Base-by-base conservation (phyloP, 768 basidiomycete genomes). In the Pseudohyphozyma bogoriensis region DNA sequence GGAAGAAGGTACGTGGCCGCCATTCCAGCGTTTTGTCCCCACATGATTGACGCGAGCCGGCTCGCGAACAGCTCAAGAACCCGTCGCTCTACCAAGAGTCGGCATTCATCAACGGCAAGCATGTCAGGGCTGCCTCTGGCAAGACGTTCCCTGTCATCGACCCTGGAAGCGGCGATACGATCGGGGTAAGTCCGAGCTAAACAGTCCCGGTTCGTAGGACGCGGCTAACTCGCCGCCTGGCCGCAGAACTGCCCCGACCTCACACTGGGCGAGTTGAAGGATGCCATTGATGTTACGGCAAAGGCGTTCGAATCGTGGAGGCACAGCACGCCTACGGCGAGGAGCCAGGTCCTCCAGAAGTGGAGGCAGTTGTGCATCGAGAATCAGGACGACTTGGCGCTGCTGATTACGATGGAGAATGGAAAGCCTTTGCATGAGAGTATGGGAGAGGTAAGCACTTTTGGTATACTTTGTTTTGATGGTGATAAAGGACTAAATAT, bases 341-440 rank as follows among this genome's bases (percentile, higher is more conserved):
- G 37, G 10, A 37, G 37, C 18, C 11, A 89, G 69, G 78, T 93
- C 56, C 85, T 93, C 85, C 77, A 82, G 67, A 89, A 87, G 65
- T 47, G 46, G 46, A n/a, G 22, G 46, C 22, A 47, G n/a, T 79
- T 92, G 58, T 85, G 93, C 85, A 77, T 82, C 66, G 82, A 88
- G 70, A 81, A 96, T 72, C 77, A 83, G 36, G 89, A 95, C 36
- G 95, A 99, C 72, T 77, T 99, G 37, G 82, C 83, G 4, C 81
- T 85, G 47, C 44, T 52, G 28, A 46, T 35, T 37, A 92, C 89
- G 8, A 75, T 90, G 62, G 95, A 99, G 77, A 99, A 99, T 70
- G 95, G 95, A 35, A 99, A 97, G 76, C 80, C 90, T 11, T 76
- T 95, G 46, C 76, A 78, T 0, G 91, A 96, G 66, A 86, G 81